Evolutionary conservation across 345 rosid species (phyloP).

Genomic region (Lepidium sativum): DNA sequence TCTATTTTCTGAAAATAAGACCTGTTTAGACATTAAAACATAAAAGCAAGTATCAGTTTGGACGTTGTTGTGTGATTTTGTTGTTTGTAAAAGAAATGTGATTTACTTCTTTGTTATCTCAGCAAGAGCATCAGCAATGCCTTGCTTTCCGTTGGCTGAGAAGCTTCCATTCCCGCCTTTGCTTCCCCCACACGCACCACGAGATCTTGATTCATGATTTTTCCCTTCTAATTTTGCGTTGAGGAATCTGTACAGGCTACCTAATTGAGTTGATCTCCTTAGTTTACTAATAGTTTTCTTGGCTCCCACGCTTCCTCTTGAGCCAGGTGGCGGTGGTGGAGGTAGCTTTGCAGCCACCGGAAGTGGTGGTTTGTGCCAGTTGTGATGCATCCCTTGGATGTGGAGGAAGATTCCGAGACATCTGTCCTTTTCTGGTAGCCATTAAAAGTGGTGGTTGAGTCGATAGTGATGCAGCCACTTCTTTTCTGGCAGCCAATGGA

Average conservation of each 20-base stretch:
- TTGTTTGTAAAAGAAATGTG: neutral
- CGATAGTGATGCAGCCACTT: no score
- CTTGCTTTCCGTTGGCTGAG: constrained; percentile 49
- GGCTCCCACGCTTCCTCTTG: constrained; percentile 39
- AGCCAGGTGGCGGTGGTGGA: constrained; percentile 62
- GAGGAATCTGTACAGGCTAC: constrained; percentile 50
- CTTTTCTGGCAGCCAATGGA: constrained; percentile 25
- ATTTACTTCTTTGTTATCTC: constrained; percentile 75
- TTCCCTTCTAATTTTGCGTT: constrained; percentile 66
- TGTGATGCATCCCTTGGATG: no score
- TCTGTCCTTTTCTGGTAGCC: no score
- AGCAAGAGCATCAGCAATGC: constrained; percentile 93
- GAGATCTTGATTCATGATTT: constrained; percentile 27
- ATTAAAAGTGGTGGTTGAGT: no score
- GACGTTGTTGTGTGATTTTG: neutral
- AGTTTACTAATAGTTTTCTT: constrained; percentile 55
- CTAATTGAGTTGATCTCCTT: constrained; percentile 72
- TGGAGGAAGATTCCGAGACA: no score
- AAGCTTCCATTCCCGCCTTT: constrained; percentile 12
- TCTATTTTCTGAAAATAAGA: constrained; percentile 88
- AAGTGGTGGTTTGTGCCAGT: constrained; percentile 31
- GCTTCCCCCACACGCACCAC: constrained; percentile 17
- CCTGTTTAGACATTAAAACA: constrained; percentile 31
- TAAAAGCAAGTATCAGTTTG: constrained; percentile 1
- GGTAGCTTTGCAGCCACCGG: constrained; percentile 27